phyloP scores from a whole-genome alignment of 2,329 filamentous ascomycete species.

The Pseudogymnoascus sp. region DNA sequence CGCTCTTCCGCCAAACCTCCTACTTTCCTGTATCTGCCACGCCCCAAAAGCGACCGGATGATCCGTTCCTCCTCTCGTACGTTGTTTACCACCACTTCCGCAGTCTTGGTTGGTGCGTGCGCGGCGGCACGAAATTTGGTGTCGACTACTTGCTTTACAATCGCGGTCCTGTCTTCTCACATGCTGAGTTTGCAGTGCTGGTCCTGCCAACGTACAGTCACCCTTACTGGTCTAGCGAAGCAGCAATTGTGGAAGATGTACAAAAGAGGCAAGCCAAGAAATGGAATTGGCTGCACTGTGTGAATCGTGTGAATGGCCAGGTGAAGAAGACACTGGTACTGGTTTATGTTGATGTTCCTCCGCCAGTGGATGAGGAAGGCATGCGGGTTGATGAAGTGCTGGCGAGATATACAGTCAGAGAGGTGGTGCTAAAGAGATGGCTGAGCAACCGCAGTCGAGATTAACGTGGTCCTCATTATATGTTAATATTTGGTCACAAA shows the following conservation, averaged over 20 bases:
- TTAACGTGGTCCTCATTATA: background rate
- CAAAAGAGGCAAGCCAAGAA: constrained; percentile 44
- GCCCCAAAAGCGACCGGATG: constrained; percentile 52
- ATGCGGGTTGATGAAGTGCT: constrained; percentile 57
- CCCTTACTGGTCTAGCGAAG: constrained; percentile 56
- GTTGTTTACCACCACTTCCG: constrained; percentile 93
- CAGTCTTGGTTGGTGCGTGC: constrained; percentile 88
- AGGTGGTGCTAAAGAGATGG: constrained; percentile 78
- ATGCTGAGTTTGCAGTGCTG: constrained; percentile 86
- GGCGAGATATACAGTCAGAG: constrained; percentile 66
- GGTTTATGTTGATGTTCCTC: constrained; percentile 84
- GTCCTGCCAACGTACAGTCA: constrained; percentile 77
- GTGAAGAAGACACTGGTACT: constrained; percentile 86
- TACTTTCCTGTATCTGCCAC: constrained; percentile 53
- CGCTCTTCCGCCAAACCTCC: constrained; percentile 61
- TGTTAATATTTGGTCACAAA: background rate
- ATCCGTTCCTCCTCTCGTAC: constrained; percentile 80
- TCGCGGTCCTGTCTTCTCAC: constrained; percentile 85
- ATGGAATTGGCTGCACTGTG: constrained; percentile 82
- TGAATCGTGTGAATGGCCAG: constrained; percentile 82
- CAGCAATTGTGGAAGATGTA: constrained; percentile 42
- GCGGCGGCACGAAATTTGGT: constrained; percentile 88
- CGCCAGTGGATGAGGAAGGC: constrained; percentile 45
- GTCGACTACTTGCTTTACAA: constrained; percentile 94
- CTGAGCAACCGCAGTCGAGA: constrained; percentile 65